Evolutionary conservation across 2,329 filamentous ascomycete species (phyloP), one percentile per base, ranked within the genome.

Genomic region (Colletotrichum spinosum): DNA sequence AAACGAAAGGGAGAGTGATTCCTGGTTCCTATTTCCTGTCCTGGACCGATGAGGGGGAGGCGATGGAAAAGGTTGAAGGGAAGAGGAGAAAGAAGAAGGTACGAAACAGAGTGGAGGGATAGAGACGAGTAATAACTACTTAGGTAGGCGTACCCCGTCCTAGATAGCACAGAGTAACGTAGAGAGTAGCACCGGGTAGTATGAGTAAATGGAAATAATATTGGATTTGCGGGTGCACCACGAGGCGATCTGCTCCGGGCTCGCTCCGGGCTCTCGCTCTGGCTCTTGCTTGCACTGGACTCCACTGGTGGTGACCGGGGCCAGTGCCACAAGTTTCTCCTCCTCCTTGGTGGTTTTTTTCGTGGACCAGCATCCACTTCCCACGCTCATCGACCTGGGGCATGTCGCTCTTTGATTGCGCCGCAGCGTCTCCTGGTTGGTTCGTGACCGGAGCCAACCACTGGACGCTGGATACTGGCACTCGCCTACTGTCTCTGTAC

Each of bases 391-490:
- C 37, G 44, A 51, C 61, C 61, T 50, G 52, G 64, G 64, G 64
- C n/a, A 58, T 59, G 60, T 64, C 60, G 59, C 64, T 67, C 64
- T 65, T 67, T 67, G 64, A 67, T 67, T 67, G 64, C 60, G 34
- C 49, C 42, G 42, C 50, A 25, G 44, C 49, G 58, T 35, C 9
- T 65, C 57, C 53, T 63, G 63, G 59, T 54, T 57, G 63, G 63
- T 13, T 42, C 37, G 46, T 46, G 52, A 57, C 33, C 49, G 58
- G 63, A 53, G 53, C 58, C 58, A 63, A 57, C 58, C 48, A 49
- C 55, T 48, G 44, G 35, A 44, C 4, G 54, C 50, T 49, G 53
- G 52, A 62, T 52, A 53, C 62, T 48, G 41, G 51, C 58, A 55
- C 58, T 65, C 56, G 58, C n/a, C 35, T 13, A 42, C 58, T 56